Percentiles rank a stretch among this genome's conserved stretches.
Evolutionary conservation across 805 yeast species (phyloP).

Genomic region (Dipodascus geniculatus): DNA sequence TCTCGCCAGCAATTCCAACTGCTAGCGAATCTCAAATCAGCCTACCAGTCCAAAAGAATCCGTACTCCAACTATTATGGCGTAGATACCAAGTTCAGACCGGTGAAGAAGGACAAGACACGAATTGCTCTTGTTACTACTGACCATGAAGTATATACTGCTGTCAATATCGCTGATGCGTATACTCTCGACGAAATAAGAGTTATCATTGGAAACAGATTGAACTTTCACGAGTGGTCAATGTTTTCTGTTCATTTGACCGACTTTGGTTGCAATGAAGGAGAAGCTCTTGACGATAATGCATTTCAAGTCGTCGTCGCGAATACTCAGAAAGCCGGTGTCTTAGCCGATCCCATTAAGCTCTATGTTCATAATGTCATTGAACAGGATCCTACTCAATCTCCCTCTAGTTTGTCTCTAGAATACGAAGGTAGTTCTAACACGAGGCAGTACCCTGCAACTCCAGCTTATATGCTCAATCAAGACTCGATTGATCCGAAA

Average conservation of each 20-base stretch:
- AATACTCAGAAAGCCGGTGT: constrained; percentile 2
- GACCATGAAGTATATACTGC: constrained; percentile 49
- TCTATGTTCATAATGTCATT: constrained; percentile 12
- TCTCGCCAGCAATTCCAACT: constrained; percentile 13
- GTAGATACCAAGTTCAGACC: constrained; percentile 27
- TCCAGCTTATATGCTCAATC: constrained; percentile 52
- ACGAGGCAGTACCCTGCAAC: constrained; percentile 43
- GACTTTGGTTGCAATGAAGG: constrained; percentile 46
- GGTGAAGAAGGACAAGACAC: constrained; percentile 20
- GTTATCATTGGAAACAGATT: constrained; percentile 29
- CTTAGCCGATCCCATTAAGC: constrained; percentile 8
- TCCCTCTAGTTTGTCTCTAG: constrained; percentile 8
- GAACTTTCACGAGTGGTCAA: constrained; percentile 15
- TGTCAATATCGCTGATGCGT: constrained; percentile 27
- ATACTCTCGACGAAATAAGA: constrained; percentile 30
- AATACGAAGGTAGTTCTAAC: constrained; percentile 3
- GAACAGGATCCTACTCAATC: constrained; percentile 5
- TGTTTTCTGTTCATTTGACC: constrained; percentile 42
- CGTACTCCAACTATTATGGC: background rate
- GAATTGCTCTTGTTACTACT: constrained; percentile 44
- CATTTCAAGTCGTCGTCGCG: constrained; percentile 6
- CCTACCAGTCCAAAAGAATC: background rate
- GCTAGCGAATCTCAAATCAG: background rate
- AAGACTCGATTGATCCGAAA: constrained; percentile 25
- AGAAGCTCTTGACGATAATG: constrained; percentile 17